Evolutionary conservation across 768 basidiomycete species (phyloP).

Genomic region (Psilocybe tampanensis): DNA sequence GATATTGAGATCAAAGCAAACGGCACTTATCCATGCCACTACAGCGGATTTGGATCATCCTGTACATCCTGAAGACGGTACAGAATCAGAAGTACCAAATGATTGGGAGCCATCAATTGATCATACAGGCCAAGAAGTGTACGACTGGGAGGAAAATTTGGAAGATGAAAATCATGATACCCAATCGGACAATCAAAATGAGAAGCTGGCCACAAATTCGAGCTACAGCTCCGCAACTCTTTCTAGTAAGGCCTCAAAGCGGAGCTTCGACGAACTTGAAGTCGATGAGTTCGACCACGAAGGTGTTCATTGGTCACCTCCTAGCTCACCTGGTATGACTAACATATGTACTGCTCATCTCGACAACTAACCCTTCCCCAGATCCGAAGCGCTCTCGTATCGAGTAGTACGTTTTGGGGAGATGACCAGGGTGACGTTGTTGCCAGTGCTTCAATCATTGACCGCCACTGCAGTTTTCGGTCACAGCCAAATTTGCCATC

Average conservation of each 20-base stretch:
- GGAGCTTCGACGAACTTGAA: slow-evolving; percentile 50
- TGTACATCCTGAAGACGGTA: background rate
- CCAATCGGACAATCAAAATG: slow-evolving; percentile 40
- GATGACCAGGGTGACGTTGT: background rate
- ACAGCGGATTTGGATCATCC: background rate
- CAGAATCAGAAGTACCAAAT: background rate
- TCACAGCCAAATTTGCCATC: background rate
- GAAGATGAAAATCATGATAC: slow-evolving; percentile 12
- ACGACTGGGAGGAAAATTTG: slow-evolving; percentile 14
- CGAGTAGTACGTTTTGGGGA: slow-evolving; percentile 24
- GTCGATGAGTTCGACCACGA: slow-evolving; percentile 35
- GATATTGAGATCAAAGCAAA: background rate
- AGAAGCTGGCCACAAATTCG: slow-evolving; percentile 45
- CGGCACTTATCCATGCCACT: background rate
- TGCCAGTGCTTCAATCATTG: background rate
- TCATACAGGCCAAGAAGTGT: slow-evolving; percentile 7
- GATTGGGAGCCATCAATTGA: background rate
- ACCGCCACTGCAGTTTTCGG: background rate
- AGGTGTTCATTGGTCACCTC: slow-evolving; percentile 29
- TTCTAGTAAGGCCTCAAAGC: slow-evolving; percentile 62
- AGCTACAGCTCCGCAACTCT: slow-evolving; percentile 57
- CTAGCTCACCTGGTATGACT: slow-evolving; percentile 47
- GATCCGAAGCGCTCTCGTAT: slow-evolving; percentile 48
- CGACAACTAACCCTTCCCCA: slow-evolving; percentile 15
- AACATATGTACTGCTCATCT: background rate